Percentiles rank a stretch among this genome's conserved stretches.
Evolutionary conservation across 169 alveolate species (phyloP).

Genomic region (Plasmodium vivax): DNA sequence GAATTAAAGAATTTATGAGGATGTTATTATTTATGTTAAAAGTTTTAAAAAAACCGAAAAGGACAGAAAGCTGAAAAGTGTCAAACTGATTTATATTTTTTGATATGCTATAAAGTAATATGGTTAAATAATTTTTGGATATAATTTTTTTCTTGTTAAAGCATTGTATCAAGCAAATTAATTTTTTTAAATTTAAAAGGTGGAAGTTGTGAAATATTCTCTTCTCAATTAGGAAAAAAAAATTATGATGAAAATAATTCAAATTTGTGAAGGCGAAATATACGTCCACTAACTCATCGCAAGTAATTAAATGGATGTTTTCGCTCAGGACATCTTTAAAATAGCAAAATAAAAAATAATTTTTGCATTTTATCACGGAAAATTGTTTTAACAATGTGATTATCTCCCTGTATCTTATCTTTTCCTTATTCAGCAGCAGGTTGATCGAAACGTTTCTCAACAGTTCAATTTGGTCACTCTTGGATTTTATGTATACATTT

Average conservation of each 20-base stretch:
- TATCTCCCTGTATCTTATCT: constrained; percentile 53
- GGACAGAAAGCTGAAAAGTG: constrained; percentile 59
- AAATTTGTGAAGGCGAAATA: constrained; percentile 64
- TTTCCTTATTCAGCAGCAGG: constrained; percentile 68
- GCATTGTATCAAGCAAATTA: constrained; percentile 61
- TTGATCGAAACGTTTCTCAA: constrained; percentile 41
- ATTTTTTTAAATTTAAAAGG: constrained; percentile 35
- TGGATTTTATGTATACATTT: constrained; percentile 51
- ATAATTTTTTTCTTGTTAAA: constrained; percentile 65
- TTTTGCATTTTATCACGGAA: constrained; percentile 73
- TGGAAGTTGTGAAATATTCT: constrained; percentile 64
- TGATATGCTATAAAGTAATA: constrained; percentile 71
- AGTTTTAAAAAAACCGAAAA: constrained; percentile 62
- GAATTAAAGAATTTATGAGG: constrained; percentile 61
- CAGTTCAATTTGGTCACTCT: constrained; percentile 53
- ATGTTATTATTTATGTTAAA: constrained; percentile 61
- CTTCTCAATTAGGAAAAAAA: constrained; percentile 74
- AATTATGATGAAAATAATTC: constrained; percentile 73
- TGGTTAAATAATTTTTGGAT: constrained; percentile 67
- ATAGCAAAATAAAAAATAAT: constrained; percentile 70
- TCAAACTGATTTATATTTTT: constrained; percentile 56
- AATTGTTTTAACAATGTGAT: constrained; percentile 48
- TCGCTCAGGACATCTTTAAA: constrained; percentile 62
- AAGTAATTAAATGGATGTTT: constrained; percentile 38
- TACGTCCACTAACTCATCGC: constrained; percentile 52